Conservation (phyloP, 441 rosid species). For the Theobroma grandiflorum region DNA sequence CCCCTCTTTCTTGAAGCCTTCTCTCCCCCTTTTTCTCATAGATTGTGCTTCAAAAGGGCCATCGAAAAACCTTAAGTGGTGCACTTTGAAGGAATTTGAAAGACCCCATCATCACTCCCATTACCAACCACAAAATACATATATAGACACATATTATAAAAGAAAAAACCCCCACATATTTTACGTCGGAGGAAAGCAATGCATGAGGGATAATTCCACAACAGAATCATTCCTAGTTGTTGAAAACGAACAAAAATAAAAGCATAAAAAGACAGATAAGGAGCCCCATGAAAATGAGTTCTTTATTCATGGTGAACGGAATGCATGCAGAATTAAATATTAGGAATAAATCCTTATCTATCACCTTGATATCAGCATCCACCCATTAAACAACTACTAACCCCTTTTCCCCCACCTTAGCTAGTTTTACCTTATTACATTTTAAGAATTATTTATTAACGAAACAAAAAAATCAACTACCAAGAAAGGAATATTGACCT, state of each 20-base stretch:
- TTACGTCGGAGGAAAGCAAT: conserved; percentile 91
- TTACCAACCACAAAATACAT: conserved; percentile 42
- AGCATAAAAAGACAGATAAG: conserved; percentile 57
- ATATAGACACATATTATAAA: neutral
- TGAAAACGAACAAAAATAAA: conserved; percentile 47
- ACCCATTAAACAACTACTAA: neutral
- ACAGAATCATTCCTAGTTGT: conserved; percentile 76
- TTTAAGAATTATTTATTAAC: neutral
- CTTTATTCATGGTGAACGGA: conserved; percentile 39
- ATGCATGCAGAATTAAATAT: conserved; percentile 62
- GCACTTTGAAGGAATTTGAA: conserved; percentile 52
- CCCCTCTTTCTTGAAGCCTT: neutral
- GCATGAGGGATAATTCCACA: conserved; percentile 85
- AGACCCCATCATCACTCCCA: conserved; percentile 41
- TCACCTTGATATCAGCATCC: conserved; percentile 6
- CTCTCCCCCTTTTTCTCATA: neutral
- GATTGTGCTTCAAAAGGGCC: conserved; percentile 32
- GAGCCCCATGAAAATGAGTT: conserved; percentile 35
- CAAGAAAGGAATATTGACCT: conserved; percentile 40
- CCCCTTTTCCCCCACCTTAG: neutral
- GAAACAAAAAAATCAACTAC: neutral
- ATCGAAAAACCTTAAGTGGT: conserved; percentile 45
- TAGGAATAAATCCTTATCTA: neutral
- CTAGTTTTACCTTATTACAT: neutral
- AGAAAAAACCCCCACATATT: conserved; percentile 26